Evolutionary conservation across 176 grass and related monocot species (phyloP), one percentile per base, ranked within the genome.

Genomic region (Lolium multiflorum): DNA sequence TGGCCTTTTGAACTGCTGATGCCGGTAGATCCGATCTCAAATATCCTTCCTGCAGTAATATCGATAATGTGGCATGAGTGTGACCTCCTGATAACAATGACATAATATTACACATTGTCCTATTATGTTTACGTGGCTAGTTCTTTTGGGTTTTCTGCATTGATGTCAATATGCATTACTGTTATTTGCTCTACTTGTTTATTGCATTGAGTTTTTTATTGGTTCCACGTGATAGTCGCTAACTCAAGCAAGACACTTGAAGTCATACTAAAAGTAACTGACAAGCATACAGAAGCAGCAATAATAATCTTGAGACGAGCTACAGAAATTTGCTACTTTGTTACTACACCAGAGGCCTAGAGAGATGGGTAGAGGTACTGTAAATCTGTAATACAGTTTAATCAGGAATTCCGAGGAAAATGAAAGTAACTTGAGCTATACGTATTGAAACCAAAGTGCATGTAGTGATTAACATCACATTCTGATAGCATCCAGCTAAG

Each of bases 1-100:
- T 99, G 97, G 61, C 92, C 97, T 77, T 90, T 88, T 76, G 83
- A 82, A 76, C 92, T 99, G 81, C 97, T 99, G 75, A 99, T 92
- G 76, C 97, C 97, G 20, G 78, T 85, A 0, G 97, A 99, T 78
- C 94, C 97, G 68, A 93, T 96, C 92, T 99, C 97, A 59, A 81
- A 83, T 85, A 99, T 91, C 84, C 79, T 94, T 62, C 97, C 97
- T 99, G 96, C 57, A 48, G 77, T 60, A 43, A 88, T 5, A 83
- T 41, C 61, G 75, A 70, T 12, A 88, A 48, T 31, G 28, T 0
- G 8, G 55, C 44, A 39, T 89, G 24, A 83, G 57, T 43, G 51
- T 72, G 11, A 11, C 49, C 46, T 85, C 65, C 22, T 79, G 16
- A 21, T 26, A 75, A 63, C 7, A 21, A 82, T 49, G 66, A 39